Percentiles rank a stretch among this genome's conserved stretches.
These are phyloP conservation scores for Aspergillaceae sp. DNA, from an alignment of 2,329 filamentous ascomycete genomes.

Conservation along the genomic window DNA sequence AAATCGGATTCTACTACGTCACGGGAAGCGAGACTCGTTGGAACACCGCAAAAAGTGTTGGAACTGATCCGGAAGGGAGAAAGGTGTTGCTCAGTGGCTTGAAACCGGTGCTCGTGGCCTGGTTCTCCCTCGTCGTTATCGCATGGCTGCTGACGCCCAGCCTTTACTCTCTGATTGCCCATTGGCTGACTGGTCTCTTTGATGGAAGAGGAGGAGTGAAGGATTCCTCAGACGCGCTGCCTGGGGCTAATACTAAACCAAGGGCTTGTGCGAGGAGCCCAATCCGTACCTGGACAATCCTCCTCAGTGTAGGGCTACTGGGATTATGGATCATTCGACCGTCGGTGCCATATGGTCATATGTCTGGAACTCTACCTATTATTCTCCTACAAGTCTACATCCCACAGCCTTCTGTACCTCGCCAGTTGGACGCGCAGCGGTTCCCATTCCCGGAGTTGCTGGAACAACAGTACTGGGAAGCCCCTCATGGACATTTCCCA, in stretches of 20 bases:
- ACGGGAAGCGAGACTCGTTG: conserved; percentile 25
- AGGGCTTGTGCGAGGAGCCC: not conserved
- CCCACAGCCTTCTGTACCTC: not conserved
- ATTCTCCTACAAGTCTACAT: conserved; percentile 15
- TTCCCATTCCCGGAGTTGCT: conserved; percentile 20
- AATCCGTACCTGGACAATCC: conserved; percentile 13
- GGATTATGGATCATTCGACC: conserved; percentile 18
- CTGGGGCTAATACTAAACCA: conserved; percentile 4
- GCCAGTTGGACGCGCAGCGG: conserved; percentile 5
- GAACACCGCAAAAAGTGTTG: conserved; percentile 21
- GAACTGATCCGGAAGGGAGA: conserved; percentile 20
- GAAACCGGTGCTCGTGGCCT: conserved; percentile 16
- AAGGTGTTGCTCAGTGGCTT: conserved; percentile 24
- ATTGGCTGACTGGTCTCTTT: conserved; percentile 16
- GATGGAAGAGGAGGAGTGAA: conserved; percentile 3
- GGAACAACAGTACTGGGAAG: conserved; percentile 20
- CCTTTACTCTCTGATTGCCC: conserved; percentile 11
- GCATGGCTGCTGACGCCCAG: conserved; percentile 14
- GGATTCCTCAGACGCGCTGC: conserved; percentile 9
- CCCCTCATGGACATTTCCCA: conserved; percentile 18
- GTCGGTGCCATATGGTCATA: conserved; percentile 21
- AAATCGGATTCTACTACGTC: conserved; percentile 24
- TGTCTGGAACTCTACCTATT: conserved; percentile 23
- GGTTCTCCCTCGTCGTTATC: conserved; percentile 10
- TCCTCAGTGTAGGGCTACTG: conserved; percentile 4